Evolutionary conservation across 1,139 yeast species (phyloP).

Genomic region (Magnusiomyces sp.): DNA sequence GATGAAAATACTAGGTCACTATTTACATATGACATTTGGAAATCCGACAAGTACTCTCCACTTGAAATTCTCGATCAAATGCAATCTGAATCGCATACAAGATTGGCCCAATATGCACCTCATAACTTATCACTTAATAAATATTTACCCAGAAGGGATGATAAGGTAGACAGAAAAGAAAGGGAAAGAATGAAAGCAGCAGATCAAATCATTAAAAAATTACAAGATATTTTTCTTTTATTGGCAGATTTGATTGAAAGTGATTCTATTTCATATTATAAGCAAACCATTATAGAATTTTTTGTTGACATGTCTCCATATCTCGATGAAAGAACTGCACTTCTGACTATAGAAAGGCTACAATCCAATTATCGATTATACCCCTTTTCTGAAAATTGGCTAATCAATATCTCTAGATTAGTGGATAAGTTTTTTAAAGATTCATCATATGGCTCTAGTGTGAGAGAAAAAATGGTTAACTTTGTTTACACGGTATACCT

Average conservation of each 20-base stretch:
- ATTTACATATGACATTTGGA: conserved; percentile 41
- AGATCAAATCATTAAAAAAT: conserved; percentile 15
- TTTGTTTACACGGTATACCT: conserved; percentile 38
- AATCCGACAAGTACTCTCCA: conserved; percentile 38
- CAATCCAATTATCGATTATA: conserved; percentile 46
- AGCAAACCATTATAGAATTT: conserved; percentile 38
- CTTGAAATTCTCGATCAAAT: conserved; percentile 28
- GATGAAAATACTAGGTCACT: conserved; percentile 17
- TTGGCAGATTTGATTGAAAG: conserved; percentile 16
- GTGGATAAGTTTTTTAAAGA: conserved; percentile 41
- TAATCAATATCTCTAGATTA: conserved; percentile 39
- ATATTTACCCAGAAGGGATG: not conserved
- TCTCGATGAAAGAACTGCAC: conserved; percentile 34
- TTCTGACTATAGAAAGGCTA: conserved; percentile 42
- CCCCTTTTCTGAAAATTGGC: conserved; percentile 48
- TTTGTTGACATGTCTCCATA: conserved; percentile 36
- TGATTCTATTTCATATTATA: conserved; percentile 36
- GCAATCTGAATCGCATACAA: not conserved
- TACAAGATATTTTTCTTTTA: conserved; percentile 17
- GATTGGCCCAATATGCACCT: not conserved
- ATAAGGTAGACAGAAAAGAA: not conserved
- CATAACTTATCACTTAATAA: not conserved
- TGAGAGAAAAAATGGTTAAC: conserved; percentile 37
- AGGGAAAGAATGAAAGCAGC: not conserved
- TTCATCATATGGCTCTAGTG: conserved; percentile 26